phyloP scores from a whole-genome alignment of 495 filamentous ascomycete species.

The Trichoderma gamsii region DNA sequence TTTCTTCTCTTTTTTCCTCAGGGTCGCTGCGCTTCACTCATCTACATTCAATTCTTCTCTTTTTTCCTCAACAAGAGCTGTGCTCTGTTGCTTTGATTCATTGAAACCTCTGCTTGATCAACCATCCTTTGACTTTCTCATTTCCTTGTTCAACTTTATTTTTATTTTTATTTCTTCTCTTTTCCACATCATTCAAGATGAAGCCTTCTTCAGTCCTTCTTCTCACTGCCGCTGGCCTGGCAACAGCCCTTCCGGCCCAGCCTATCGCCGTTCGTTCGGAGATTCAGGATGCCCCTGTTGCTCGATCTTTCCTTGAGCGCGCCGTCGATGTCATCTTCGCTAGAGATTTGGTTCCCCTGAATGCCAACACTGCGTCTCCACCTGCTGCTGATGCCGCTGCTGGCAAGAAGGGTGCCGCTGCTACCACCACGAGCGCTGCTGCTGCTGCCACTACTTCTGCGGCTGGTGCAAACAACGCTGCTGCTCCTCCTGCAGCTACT shows the following conservation, averaged over 20 bases:
- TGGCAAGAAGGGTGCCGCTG: background rate
- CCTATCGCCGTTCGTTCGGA: background rate
- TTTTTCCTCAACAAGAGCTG: constrained; percentile 2
- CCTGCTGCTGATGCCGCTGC: background rate
- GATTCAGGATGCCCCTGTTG: background rate
- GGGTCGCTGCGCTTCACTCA: constrained; percentile 13
- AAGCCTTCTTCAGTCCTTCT: constrained; percentile 24
- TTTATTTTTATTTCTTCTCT: no score
- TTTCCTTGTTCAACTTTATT: background rate
- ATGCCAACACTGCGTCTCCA: constrained; percentile 10
- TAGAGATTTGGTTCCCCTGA: background rate
- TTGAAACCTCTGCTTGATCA: background rate
- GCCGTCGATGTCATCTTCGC: background rate
- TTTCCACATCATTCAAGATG: constrained; percentile 21
- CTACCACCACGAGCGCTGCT: background rate
- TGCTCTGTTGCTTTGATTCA: constrained; percentile 12
- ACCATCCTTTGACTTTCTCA: background rate
- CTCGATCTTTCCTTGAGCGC: background rate
- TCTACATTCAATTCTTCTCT: constrained; percentile 11
- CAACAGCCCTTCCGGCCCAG: constrained; percentile 22
- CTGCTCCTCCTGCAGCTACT: background rate
- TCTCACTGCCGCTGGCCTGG: constrained; percentile 28
- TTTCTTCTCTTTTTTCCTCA: constrained; percentile 3
- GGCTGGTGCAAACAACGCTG: background rate
- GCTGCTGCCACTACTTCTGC: background rate